These are phyloP conservation scores for Rhizopus microsporus DNA, from an alignment of 371 early-diverging fungal genomes.

Conservation along the genomic window DNA sequence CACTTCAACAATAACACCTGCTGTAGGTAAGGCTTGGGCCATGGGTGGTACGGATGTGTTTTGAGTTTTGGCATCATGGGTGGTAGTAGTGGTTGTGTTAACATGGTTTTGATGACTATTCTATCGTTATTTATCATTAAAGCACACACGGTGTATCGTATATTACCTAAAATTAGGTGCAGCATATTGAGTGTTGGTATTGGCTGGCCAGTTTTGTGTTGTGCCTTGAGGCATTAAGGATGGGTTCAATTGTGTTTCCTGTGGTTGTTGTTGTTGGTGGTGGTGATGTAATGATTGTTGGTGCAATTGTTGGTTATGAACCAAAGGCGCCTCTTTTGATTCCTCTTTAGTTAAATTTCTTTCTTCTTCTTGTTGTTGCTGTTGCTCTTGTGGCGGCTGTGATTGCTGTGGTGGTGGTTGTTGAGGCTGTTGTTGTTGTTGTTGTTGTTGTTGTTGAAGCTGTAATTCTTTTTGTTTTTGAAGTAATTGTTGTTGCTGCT, in stretches of 20 bases:
- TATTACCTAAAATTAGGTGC: not conserved
- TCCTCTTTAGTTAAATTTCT: not conserved
- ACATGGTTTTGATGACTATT: not conserved
- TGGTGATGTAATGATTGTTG: not conserved
- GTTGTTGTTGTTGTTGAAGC: slow-evolving; percentile 7
- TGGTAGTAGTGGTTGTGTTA: not conserved
- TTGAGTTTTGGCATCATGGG: not conserved
- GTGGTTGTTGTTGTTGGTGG: not conserved
- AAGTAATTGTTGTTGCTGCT: slow-evolving; percentile 30
- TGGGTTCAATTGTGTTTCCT: slow-evolving; percentile 3
- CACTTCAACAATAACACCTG: slow-evolving; percentile 48
- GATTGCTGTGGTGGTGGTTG: slow-evolving; percentile 1
- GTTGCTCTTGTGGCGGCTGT: slow-evolving; percentile 7
- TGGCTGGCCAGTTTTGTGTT: not conserved
- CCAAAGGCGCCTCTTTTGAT: not conserved
- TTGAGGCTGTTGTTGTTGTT: slow-evolving; percentile 5
- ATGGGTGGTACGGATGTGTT: not conserved
- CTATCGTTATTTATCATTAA: no score
- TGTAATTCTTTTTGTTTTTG: slow-evolving; percentile 16
- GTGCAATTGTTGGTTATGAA: not conserved
- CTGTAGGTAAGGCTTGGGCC: slow-evolving; percentile 17
- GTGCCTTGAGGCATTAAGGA: slow-evolving; percentile 5
- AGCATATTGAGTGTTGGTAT: slow-evolving; percentile 1
- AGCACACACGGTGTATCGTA: no score
- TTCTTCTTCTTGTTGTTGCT: slow-evolving; percentile 4